Base-by-base conservation (phyloP, 192 early-diverging fungal genomes). In the Backusella circina region DNA sequence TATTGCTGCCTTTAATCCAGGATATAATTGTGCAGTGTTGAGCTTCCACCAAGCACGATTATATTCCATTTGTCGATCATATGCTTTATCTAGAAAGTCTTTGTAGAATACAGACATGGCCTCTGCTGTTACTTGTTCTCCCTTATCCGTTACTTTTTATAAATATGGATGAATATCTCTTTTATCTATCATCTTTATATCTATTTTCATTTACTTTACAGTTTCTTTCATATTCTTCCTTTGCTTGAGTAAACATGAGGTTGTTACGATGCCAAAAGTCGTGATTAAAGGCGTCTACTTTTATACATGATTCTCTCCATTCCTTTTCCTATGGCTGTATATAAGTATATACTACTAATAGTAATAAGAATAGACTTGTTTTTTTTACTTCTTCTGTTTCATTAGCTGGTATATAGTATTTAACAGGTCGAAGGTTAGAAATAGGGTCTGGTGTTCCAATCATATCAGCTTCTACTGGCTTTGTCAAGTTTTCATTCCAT, bases 181-280 rank as follows among this genome's bases (percentile, higher is more conserved):
- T 44, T 28, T 21, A 18, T 12, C 13, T 7, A 28, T 15, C 18
- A 70, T 38, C 35, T 21, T n/a, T 31, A 70, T 35, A 33, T 3
- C 18, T n/a, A 33, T 67, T 31, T n/a, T 67, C 28, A 28, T 67
- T 31, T 67, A 67, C 65, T 67, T 64, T 85, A 87, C 87, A 69
- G 50, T 87, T 75, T 31, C 76, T 79, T 65, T 89, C 86, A 65
- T 81, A 89, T 26, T 83, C 86, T 66, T 75, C 76, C 66, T 89
- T 87, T 39, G 84, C 86, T 37, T 82, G 76, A 35, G 70, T 74
- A 74, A 89, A 89, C 77, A 86, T 75, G 39, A 50, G 65, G 39
- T 89, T 89, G 41, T 89, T 89, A 65, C 61, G 77, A n/a, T 80
- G 77, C 88, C 88, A 89, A 75, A 89, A 89, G 41, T 84, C 73